A percentile compares a stretch with the other conserved stretches of the same genome.
Evolutionary conservation across 1,284 basidiomycete species (phyloP).

Genomic region (Ustilago esculenta): DNA sequence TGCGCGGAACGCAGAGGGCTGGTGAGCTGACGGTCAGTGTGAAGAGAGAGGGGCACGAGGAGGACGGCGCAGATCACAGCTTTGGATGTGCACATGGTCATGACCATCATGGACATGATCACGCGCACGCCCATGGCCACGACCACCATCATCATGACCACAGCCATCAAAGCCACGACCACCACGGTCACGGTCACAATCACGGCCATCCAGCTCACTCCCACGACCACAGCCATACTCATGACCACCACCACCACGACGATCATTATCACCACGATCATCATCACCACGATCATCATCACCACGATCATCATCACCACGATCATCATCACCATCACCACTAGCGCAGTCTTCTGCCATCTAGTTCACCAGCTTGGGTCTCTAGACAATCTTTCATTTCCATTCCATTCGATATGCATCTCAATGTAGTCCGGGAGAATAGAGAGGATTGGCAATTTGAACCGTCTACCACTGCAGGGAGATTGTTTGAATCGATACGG

Average conservation of each 20-base stretch:
- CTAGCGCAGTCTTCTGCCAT: too few species aligned
- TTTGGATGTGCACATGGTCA: slow-evolving; percentile 31
- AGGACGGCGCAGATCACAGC: slow-evolving; percentile 25
- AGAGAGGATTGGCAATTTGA: too few species aligned
- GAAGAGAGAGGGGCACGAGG: slow-evolving; percentile 50
- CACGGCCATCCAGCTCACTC: slow-evolving; percentile 13
- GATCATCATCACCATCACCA: too few species aligned
- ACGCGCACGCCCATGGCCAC: slow-evolving; percentile 20
- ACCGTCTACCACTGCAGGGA: too few species aligned
- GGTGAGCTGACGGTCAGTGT: slow-evolving; percentile 62
- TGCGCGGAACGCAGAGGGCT: slow-evolving; percentile 55
- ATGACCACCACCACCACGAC: slow-evolving; percentile 17
- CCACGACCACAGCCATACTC: too few species aligned
- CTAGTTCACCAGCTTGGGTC: too few species aligned
- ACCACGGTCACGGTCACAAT: slow-evolving; percentile 15
- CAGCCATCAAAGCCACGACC: slow-evolving; percentile 25
- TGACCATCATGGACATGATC: slow-evolving; percentile 21
- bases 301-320: slow-evolving; percentile 1
- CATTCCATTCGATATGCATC: too few species aligned
- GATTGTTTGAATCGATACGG: slow-evolving; percentile 5
- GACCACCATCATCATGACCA: slow-evolving; percentile 37
- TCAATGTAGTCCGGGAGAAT: too few species aligned
- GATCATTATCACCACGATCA: slow-evolving; percentile 12
- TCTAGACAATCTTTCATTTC: too few species aligned
- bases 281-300: slow-evolving; percentile 11